phyloP scores from a whole-genome alignment of 1,284 basidiomycete genomes.

The Tilletia setariae region DNA sequence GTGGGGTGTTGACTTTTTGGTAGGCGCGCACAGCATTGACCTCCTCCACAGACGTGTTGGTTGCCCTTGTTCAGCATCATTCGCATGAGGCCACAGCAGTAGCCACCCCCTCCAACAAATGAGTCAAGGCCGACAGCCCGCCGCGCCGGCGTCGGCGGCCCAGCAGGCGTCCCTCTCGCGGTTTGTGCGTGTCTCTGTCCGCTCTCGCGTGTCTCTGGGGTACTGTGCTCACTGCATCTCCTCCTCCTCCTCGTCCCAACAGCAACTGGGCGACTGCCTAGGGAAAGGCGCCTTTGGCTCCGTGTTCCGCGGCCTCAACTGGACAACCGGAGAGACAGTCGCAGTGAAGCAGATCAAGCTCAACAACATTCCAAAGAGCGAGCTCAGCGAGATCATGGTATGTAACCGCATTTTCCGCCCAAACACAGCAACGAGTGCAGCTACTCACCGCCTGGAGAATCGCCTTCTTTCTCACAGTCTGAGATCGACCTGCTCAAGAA shows the following conservation, averaged over 20 bases:
- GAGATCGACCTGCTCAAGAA: constrained; percentile 98
- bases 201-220: too few species aligned
- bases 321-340: constrained; percentile 70
- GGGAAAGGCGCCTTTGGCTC: constrained; percentile 92
- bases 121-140: too few species aligned
- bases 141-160: too few species aligned
- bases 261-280: constrained; percentile 91
- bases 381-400: constrained; percentile 95
- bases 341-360: constrained; percentile 62
- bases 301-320: constrained; percentile 90
- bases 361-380: constrained; percentile 83
- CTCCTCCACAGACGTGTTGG: too few species aligned
- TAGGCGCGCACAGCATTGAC: too few species aligned
- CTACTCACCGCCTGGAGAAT: too few species aligned
- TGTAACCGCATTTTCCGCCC: constrained; percentile 48
- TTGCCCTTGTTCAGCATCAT: background rate
- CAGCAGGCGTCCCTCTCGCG: too few species aligned
- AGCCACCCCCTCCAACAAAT: too few species aligned
- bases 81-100: too few species aligned
- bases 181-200: too few species aligned
- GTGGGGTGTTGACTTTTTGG: background rate
- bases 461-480: constrained; percentile 60
- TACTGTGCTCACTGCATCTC: background rate
- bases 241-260: constrained; percentile 24
- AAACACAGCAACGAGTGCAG: too few species aligned